Evolutionary conservation across 768 basidiomycete species (phyloP).

Genomic region (Suillus sp.): DNA sequence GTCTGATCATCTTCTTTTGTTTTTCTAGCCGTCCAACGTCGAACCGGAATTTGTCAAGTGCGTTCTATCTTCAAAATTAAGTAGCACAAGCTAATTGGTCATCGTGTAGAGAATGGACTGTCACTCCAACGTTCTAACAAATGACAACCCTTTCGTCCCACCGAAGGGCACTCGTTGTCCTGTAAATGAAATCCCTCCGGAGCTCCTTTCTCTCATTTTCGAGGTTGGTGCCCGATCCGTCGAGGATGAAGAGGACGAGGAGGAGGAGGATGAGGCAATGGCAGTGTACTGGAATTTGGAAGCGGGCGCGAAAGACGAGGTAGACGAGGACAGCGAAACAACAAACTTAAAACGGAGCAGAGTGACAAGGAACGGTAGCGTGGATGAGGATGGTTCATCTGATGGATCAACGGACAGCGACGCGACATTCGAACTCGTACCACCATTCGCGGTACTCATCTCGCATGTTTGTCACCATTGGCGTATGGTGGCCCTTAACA

Average conservation of each 20-base stretch:
- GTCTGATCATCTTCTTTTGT: conserved; percentile 7
- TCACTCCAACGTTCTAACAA: conserved; percentile 28
- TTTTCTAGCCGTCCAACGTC: background rate
- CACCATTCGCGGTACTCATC: conserved; percentile 53
- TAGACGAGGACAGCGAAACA: conserved; percentile 21
- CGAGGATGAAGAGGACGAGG: conserved; percentile 34
- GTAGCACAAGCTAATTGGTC: background rate
- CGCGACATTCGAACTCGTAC: conserved; percentile 12
- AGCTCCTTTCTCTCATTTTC: conserved; percentile 60
- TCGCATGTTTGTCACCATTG: conserved; percentile 66
- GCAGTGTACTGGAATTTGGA: conserved; percentile 31
- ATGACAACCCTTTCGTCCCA: conserved; percentile 51
- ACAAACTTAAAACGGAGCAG: background rate
- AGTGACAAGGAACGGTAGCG: conserved; percentile 3
- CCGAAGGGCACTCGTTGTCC: conserved; percentile 45
- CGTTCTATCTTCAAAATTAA: conserved; percentile 4
- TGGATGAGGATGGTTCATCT: conserved; percentile 8
- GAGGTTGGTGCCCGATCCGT: conserved; percentile 45
- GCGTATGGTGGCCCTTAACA: conserved; percentile 54
- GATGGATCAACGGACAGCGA: conserved; percentile 9
- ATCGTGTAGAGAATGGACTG: conserved; percentile 4
- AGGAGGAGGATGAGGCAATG: conserved; percentile 36
- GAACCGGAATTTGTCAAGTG: conserved; percentile 3
- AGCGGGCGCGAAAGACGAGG: conserved; percentile 38
- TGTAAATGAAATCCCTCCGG: conserved; percentile 55